Base-by-base conservation (phyloP, 306 rosid species). In the Castanea crenata region DNA sequence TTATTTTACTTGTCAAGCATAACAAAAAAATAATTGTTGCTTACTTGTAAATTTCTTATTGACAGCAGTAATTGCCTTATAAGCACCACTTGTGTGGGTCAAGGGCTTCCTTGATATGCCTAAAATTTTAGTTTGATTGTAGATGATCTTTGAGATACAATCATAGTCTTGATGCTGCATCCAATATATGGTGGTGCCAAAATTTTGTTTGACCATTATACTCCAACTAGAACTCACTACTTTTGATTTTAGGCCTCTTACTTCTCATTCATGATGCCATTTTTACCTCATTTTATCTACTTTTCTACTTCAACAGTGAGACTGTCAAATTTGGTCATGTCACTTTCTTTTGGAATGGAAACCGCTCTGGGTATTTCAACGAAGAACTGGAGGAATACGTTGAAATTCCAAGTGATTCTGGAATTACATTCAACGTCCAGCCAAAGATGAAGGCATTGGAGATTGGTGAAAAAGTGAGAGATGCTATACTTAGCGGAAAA, bases 281-380 rank as follows among this genome's bases (percentile, higher is more conserved):
- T 67, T 0, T 32, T 31, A 64, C 4, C 20, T 0, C 21, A 51
- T n/a, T 55, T 20, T 54, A 11, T 57, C 75, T 54, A 1, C 8
- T 12, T 35, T 76, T 32, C 52, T 55, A 11, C 71, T 70, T 77
- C 41, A 19, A 81, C 90, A 96, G 99, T 64, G 99, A 96, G 87
- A 96, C 99, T 74, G 99, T 96, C 54, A 96, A 96, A 63, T 96
- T 96, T 77, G 99, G 99, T 58, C 99, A 96, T 38, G 99, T 96
- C 79, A 96, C 99, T 44, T 93, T 96, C 88, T 93, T 96, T 88
- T 96, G 99, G 99, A 96, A 96, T 38, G 99, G 99, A 64, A 96
- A 93, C 78, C 98, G 98, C 21, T 91, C 99, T 74, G 99, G 99
- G 57, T 96, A 74, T 82, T 96, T 96, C 58, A 87, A 93, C 23